Conservation (phyloP, 306 rosid genomes). For the barrel medic (Medicago truncatula) region MtrunA17r5.0-ANR NC_053044.1:42508001-42508500, state of each 20-base stretch:
- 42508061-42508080: not conserved
- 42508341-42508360: constrained; percentile 75
- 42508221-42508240: too few species aligned
- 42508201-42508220: not conserved
- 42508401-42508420: constrained; percentile 88
- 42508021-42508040: not conserved
- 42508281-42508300: not conserved
- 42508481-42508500: constrained; percentile 89
- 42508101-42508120: not conserved
- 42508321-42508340: constrained; percentile 69
- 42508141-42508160: not conserved
- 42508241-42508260: too few species aligned
- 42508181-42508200: not conserved
- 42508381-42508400: constrained; percentile 88
- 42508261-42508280: too few species aligned
- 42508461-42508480: constrained; percentile 94
- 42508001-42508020: not conserved
- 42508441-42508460: constrained; percentile 89
- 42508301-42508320: constrained; percentile 59
- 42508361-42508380: constrained; percentile 75
- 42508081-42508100: not conserved
- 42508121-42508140: not conserved
- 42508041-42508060: not conserved
- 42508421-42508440: constrained; percentile 95
- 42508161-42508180: not conserved